These are phyloP conservation scores for Hibiscus syriacus DNA, from an alignment of 345 rosid genomes.

Conservation along the genomic window DNA sequence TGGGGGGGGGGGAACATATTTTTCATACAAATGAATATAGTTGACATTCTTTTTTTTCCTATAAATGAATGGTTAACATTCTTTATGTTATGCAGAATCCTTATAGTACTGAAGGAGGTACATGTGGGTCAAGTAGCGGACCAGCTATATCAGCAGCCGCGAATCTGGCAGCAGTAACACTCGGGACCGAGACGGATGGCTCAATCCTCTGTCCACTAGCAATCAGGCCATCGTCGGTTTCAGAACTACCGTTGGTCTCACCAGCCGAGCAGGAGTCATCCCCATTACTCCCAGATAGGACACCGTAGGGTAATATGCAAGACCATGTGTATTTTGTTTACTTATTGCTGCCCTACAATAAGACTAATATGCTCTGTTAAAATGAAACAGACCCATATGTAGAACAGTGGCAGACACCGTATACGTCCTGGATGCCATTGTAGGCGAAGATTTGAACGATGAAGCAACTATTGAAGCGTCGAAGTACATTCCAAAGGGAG, in stretches of 20 bases:
- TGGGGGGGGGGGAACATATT: background rate
- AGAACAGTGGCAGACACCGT: constrained; percentile 42
- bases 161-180: constrained; percentile 46
- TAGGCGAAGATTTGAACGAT: constrained; percentile 31
- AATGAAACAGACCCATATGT: constrained; percentile 34
- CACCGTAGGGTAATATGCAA: constrained; percentile 37
- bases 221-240: constrained; percentile 53
- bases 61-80: no score
- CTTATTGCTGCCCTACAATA: no score
- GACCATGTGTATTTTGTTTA: no score
- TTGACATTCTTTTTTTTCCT: background rate
- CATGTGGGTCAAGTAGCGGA: constrained; percentile 74
- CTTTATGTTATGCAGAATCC: constrained; percentile 49
- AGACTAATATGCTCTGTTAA: constrained; percentile 12
- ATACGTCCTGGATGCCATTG: constrained; percentile 35
- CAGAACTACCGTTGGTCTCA: constrained; percentile 66
- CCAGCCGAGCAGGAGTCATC: constrained; percentile 63
- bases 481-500: constrained; percentile 36
- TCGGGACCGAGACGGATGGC: constrained; percentile 70
- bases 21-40: no score
- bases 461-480: constrained; percentile 30
- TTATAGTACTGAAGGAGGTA: constrained; percentile 42
- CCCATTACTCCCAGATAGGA: constrained; percentile 59
- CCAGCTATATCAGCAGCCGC: constrained; percentile 72
- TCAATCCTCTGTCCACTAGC: constrained; percentile 56